Evolutionary conservation across 2,329 filamentous ascomycete species (phyloP).

Genomic region (Fusarium clavum): DNA sequence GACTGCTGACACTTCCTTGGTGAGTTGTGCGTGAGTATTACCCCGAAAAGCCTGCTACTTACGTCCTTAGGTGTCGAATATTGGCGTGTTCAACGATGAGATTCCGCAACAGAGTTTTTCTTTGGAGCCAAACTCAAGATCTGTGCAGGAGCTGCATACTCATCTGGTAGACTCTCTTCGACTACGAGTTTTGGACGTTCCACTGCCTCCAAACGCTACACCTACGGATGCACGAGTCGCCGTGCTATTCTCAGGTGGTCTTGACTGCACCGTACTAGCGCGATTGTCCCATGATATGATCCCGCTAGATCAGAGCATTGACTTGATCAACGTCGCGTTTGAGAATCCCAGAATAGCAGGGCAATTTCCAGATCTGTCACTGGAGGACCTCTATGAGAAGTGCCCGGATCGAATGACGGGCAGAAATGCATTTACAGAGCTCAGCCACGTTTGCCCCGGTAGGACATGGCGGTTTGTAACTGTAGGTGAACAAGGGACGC

Average conservation of each 20-base stretch:
- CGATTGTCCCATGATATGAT: slow-evolving; percentile 82
- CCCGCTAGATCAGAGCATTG: slow-evolving; percentile 75
- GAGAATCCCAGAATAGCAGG: slow-evolving; percentile 85
- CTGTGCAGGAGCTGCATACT: slow-evolving; percentile 64
- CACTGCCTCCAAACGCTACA: slow-evolving; percentile 61
- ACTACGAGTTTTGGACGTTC: slow-evolving; percentile 74
- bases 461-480: slow-evolving; percentile 86
- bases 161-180: slow-evolving; percentile 71
- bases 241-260: slow-evolving; percentile 90
- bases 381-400: slow-evolving; percentile 72
- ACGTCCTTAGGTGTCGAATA: slow-evolving; percentile 63
- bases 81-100: slow-evolving; percentile 64
- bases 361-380: slow-evolving; percentile 55
- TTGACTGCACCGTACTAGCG: slow-evolving; percentile 92
- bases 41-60: slow-evolving; percentile 54
- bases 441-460: slow-evolving; percentile 73
- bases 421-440: slow-evolving; percentile 80
- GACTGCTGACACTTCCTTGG: slow-evolving; percentile 55
- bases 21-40: slow-evolving; percentile 52
- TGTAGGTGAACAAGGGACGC: slow-evolving; percentile 54
- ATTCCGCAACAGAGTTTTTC: slow-evolving; percentile 52
- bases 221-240: slow-evolving; percentile 69
- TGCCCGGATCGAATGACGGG: slow-evolving; percentile 94
- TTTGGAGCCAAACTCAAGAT: slow-evolving; percentile 53
- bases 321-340: slow-evolving; percentile 95